A percentile compares a stretch with the other conserved stretches of the same genome.
These are phyloP conservation scores for Cyclocybe aegerita DNA, from an alignment of 768 basidiomycete species.

Conservation along the genomic window DNA sequence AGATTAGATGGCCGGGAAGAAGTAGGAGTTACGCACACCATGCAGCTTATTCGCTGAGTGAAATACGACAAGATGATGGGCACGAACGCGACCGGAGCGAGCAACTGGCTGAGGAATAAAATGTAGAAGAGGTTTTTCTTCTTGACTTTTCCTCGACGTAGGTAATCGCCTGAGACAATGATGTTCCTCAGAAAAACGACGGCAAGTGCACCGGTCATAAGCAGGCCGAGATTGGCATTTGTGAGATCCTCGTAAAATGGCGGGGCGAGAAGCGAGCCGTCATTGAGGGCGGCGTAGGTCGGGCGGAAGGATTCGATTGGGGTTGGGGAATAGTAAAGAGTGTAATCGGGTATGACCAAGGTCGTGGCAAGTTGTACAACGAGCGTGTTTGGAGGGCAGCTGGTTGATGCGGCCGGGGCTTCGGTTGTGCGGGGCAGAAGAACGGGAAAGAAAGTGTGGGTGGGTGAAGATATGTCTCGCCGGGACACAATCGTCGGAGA, in stretches of 20 bases:
- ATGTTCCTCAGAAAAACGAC: constrained; percentile 56
- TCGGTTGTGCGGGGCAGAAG: constrained; percentile 32
- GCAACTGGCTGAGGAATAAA: constrained; percentile 52
- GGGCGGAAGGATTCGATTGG: constrained; percentile 48
- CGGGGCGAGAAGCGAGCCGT: constrained; percentile 60
- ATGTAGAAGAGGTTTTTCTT: constrained; percentile 59
- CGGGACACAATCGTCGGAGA: background rate
- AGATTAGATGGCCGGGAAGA: background rate
- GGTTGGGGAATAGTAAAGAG: constrained; percentile 36
- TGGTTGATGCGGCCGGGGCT: constrained; percentile 22
- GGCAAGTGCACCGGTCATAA: constrained; percentile 48
- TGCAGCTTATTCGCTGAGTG: constrained; percentile 38
- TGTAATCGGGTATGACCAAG: constrained; percentile 47
- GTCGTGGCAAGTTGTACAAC: constrained; percentile 50
- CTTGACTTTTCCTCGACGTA: constrained; percentile 55
- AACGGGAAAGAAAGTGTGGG: constrained; percentile 13
- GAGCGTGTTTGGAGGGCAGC: constrained; percentile 40
- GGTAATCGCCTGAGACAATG: constrained; percentile 46
- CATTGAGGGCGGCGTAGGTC: constrained; percentile 41
- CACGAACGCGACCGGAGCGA: constrained; percentile 44
- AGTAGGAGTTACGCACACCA: constrained; percentile 33
- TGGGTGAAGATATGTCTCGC: constrained; percentile 5
- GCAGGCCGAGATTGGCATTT: constrained; percentile 39
- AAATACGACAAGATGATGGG: constrained; percentile 50
- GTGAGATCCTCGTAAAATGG: constrained; percentile 43